These are phyloP conservation scores for Talaromyces piceae DNA, from an alignment of 2,329 filamentous ascomycete species.

Conservation along the genomic window DNA sequence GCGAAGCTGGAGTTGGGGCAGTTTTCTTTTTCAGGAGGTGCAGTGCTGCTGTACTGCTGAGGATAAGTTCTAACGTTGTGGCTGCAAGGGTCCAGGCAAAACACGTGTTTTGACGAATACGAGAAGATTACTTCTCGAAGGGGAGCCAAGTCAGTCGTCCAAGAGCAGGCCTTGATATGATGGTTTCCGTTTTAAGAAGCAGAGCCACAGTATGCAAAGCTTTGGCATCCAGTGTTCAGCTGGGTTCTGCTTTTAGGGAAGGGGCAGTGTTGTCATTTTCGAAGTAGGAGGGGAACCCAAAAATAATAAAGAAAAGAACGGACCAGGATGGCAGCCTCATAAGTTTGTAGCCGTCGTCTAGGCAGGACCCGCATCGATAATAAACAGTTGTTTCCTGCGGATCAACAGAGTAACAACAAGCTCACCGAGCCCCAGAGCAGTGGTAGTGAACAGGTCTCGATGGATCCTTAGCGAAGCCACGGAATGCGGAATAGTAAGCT, in stretches of 20 bases:
- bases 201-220: neutral
- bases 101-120: conserved; percentile 1
- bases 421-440: too few species aligned
- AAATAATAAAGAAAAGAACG: neutral
- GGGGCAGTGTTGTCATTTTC: conserved; percentile 1
- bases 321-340: neutral
- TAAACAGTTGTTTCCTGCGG: neutral
- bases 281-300: neutral
- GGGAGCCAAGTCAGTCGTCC: neutral
- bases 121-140: neutral
- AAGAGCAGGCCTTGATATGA: neutral
- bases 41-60: neutral
- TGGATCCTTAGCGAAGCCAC: neutral
- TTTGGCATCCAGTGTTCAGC: neutral
- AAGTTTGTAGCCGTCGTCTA: neutral
- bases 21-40: neutral
- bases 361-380: neutral
- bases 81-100: neutral
- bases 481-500: neutral
- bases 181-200: neutral
- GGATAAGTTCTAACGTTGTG: neutral
- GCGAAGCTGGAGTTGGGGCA: neutral
- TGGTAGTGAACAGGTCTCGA: neutral
- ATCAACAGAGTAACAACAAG: neutral
- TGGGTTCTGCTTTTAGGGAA: neutral